These are phyloP conservation scores for Aspergillus sp. DNA, from an alignment of 2,329 filamentous ascomycete genomes.

Conservation along the genomic window DNA sequence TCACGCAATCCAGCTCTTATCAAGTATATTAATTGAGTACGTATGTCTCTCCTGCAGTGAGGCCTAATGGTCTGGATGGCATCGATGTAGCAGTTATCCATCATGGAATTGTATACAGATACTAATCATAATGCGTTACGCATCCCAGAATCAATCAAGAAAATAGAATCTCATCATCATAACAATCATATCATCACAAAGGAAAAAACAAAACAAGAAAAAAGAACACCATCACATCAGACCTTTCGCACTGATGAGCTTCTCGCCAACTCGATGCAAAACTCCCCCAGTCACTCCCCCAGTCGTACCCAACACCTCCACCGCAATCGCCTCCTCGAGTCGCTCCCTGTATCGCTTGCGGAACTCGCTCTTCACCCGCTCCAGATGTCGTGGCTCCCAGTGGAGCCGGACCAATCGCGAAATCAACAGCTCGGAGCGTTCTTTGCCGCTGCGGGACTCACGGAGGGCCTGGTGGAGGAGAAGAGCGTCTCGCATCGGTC, in stretches of 20 bases:
- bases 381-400: conserved; percentile 83
- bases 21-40: too few relatives aligned
- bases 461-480: conserved; percentile 86
- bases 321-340: conserved; percentile 72
- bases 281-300: conserved; percentile 61
- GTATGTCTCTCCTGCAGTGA: too few relatives aligned
- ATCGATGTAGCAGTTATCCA: too few relatives aligned
- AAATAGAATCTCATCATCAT: too few relatives aligned
- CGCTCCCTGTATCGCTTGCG: conserved; percentile 68
- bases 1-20: too few relatives aligned
- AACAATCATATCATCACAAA: too few relatives aligned
- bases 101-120: too few relatives aligned
- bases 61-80: too few relatives aligned
- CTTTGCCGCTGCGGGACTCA: conserved; percentile 62
- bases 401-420: conserved; percentile 83
- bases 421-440: conserved; percentile 82
- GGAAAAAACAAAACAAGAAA: too few relatives aligned
- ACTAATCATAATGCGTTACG: too few relatives aligned
- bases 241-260: conserved; percentile 8
- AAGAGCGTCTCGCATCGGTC: conserved; percentile 85
- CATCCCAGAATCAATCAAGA: too few relatives aligned
- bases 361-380: conserved; percentile 74
- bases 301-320: conserved; percentile 60
- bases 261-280: conserved; percentile 61
- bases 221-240: too few relatives aligned